Percentiles rank a stretch among this genome's conserved stretches.
Conservation (phyloP, 176 grass and related monocot genomes). For the Phragmites australis region DNA sequence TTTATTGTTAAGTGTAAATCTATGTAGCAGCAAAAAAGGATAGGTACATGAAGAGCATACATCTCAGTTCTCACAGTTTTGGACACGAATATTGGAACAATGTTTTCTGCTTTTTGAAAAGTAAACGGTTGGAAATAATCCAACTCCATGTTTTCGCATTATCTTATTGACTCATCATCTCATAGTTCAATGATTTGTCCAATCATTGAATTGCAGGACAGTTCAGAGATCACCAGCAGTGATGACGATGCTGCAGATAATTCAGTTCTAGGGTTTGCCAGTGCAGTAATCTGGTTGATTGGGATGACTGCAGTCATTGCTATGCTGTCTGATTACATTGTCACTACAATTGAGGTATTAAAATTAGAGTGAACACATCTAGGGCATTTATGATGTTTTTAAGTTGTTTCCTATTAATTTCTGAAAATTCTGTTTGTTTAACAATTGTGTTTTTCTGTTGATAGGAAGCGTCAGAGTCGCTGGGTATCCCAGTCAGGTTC, state of each 20-base stretch:
- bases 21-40: not conserved
- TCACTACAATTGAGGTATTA: slow-evolving; percentile 60
- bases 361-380: not conserved
- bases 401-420: not conserved
- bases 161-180: not conserved
- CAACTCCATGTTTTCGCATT: not conserved
- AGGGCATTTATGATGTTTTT: not conserved
- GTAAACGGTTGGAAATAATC: not conserved
- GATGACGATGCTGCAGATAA: slow-evolving; percentile 29
- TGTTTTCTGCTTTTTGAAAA: not conserved
- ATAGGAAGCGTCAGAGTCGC: slow-evolving; percentile 45
- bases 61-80: not conserved
- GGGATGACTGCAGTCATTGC: slow-evolving; percentile 55
- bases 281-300: slow-evolving; percentile 50
- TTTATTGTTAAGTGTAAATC: not conserved
- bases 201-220: slow-evolving; percentile 27
- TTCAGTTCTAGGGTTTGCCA: slow-evolving; percentile 50
- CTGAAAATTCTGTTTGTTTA: not conserved
- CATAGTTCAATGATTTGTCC: not conserved
- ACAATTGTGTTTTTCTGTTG: slow-evolving; percentile 12
- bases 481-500: slow-evolving; percentile 49
- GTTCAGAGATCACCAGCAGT: slow-evolving; percentile 24
- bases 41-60: not conserved
- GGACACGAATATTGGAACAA: not conserved
- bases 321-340: slow-evolving; percentile 52